Conservation (phyloP, 306 rosid genomes). For the Sicyos edulis region DNA sequence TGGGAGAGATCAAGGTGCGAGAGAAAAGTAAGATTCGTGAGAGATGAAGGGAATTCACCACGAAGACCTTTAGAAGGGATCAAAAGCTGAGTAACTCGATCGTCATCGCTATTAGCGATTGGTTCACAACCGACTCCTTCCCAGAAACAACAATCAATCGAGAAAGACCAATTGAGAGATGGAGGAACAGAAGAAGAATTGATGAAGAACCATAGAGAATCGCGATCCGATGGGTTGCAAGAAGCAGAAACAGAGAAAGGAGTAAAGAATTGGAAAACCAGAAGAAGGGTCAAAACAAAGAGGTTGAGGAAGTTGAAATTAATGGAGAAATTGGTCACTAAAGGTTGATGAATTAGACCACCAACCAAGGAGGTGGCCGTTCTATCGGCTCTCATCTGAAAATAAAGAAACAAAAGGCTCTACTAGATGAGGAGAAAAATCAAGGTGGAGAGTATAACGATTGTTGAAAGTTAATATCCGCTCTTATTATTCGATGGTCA, state of each 20-base stretch:
- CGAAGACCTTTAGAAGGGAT: constrained; percentile 49
- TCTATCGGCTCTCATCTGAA: constrained; percentile 21
- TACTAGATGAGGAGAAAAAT: too few species aligned
- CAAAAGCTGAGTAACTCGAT: constrained; percentile 38
- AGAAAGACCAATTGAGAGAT: constrained; percentile 52
- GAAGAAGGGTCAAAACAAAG: neutral
- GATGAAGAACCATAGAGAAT: constrained; percentile 43
- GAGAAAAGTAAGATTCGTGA: constrained; percentile 39
- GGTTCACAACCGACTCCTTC: constrained; percentile 51
- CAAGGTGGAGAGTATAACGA: too few species aligned
- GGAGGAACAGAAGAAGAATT: constrained; percentile 23
- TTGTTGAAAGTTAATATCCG: too few species aligned
- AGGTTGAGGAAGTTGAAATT: constrained; percentile 27
- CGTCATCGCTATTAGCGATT: constrained; percentile 18
- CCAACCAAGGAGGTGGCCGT: constrained; percentile 20
- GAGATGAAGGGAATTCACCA: constrained; percentile 37
- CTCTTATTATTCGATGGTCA: too few species aligned
- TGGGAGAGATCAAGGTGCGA: constrained; percentile 60
- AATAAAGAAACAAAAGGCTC: neutral
- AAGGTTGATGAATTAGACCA: constrained; percentile 17
- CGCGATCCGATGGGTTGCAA: constrained; percentile 44
- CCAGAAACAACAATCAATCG: constrained; percentile 74
- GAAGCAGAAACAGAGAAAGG: constrained; percentile 30
- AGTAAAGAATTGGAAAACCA: constrained; percentile 6
- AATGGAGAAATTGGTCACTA: constrained; percentile 14